Base-by-base conservation (phyloP, 2,329 filamentous ascomycete species). In the Chrysoporthe deuterocubensis region DNA sequence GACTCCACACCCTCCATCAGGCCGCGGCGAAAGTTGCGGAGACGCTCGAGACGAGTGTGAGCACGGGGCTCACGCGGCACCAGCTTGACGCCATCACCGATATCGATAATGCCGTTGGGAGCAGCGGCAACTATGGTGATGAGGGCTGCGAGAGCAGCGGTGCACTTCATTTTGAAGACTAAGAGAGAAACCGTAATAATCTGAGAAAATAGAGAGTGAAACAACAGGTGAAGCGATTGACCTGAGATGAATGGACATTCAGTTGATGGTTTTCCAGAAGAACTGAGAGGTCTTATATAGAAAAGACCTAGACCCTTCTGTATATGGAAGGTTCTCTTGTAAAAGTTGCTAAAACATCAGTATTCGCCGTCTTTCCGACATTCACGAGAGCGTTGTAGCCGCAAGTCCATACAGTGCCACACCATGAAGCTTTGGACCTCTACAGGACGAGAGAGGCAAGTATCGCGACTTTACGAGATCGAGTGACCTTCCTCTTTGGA, bases 121-220 rank as follows among this genome's bases (percentile, higher is more conserved):
- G 32, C 80, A 65, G 77, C 72, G 66, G 78, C 78, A 64, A 81
- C 80, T 67, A 82, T 65, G 67, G 58, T 58, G 57, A 84, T 71
- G 62, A 78, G 73, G 70, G 77, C 74, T 69, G 76, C 72, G 52
- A 80, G 71, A 64, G 78, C 67, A 62, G 79, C 69, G 61, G 80
- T 73, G 77, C 84, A 78, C 80, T 84, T 87, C 85, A 87, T 88
- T 59, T 71, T 83, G 76, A 65, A 9, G 26, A 21, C 1, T 57
- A 34, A 64, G 32, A 13, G 32, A 13, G 14, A 46, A 42, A 9
- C 32, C 32, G 34, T 26, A 14, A 13, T 56, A 2, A 13, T 1
- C 16, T 3, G 16, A 40, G 18, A 37, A 57, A 40, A 4, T 3
- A 40, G 14, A 57, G 34, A 57, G 16, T 18, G 32, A 13, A 57